phyloP scores from a whole-genome alignment of 2,329 filamentous ascomycete species.

The Aspergillus hiratsukae region DNA sequence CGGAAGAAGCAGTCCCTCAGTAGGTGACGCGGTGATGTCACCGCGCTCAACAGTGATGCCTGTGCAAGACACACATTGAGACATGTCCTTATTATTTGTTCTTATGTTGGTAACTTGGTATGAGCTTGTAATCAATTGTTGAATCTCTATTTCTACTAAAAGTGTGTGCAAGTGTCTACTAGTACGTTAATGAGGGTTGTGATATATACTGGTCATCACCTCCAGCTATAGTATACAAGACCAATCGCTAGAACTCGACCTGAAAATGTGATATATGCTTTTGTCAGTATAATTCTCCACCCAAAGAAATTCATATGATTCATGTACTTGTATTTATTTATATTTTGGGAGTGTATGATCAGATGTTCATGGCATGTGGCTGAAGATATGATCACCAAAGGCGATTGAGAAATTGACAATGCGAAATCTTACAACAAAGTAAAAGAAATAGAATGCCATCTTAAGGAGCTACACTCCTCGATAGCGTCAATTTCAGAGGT shows the following conservation, averaged over 20 bases:
- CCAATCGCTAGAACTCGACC: not conserved
- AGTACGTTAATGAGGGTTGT: too few species aligned
- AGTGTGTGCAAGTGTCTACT: too few species aligned
- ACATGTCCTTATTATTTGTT: not conserved
- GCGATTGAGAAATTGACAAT: not conserved
- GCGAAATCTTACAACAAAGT: not conserved
- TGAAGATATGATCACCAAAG: not conserved
- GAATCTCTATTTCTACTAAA: not conserved
- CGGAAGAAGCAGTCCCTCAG: not conserved
- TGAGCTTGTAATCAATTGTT: not conserved
- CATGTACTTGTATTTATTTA: not conserved
- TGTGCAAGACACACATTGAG: not conserved
- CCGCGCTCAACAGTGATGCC: not conserved
- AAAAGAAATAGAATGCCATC: not conserved
- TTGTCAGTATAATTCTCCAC: not conserved
- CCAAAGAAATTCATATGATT: not conserved
- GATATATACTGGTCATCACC: too few species aligned
- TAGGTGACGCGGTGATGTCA: not conserved
- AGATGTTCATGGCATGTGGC: not conserved
- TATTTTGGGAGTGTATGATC: not conserved
- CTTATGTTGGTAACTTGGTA: too few species aligned
- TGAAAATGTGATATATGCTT: not conserved
- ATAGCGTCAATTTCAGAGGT: not conserved
- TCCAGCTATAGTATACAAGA: not conserved
- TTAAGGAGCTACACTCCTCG: not conserved